Evolutionary conservation across 2,329 filamentous ascomycete species (phyloP).

Genomic region (Cryphonectria japonica): DNA sequence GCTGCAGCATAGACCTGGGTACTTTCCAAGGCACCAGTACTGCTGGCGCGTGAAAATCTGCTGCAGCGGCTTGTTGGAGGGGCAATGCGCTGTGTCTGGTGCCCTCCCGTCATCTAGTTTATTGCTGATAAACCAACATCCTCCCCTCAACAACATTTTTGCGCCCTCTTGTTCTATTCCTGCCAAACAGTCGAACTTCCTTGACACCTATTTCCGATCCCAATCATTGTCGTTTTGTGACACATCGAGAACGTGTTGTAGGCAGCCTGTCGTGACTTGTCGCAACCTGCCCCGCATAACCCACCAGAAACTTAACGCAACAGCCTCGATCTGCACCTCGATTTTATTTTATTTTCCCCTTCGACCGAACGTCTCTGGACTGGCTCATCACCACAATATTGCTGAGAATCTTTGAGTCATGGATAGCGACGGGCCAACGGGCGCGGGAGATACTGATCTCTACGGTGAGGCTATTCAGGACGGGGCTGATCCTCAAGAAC

Average conservation of each 20-base stretch:
- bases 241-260: background rate
- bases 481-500: background rate
- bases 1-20: background rate
- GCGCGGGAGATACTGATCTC: conserved; percentile 58
- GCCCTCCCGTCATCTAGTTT: conserved; percentile 7
- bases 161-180: background rate
- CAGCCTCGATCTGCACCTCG: conserved; percentile 7
- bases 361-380: background rate
- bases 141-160: background rate
- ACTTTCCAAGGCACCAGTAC: background rate
- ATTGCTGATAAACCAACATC: conserved; percentile 8
- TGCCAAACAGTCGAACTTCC: background rate
- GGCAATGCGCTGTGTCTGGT: background rate
- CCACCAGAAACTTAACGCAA: conserved; percentile 18
- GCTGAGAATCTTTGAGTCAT: conserved; percentile 27
- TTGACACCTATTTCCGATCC: background rate
- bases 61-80: conserved; percentile 1
- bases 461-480: conserved; percentile 48
- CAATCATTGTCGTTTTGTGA: background rate
- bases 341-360: background rate
- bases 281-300: conserved; percentile 22
- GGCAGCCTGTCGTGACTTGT: background rate
- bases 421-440: conserved; percentile 33
- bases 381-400: background rate
- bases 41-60: conserved; percentile 20